Base-by-base conservation (phyloP, 495 filamentous ascomycete genomes). In the Penicillium salamii region DNA sequence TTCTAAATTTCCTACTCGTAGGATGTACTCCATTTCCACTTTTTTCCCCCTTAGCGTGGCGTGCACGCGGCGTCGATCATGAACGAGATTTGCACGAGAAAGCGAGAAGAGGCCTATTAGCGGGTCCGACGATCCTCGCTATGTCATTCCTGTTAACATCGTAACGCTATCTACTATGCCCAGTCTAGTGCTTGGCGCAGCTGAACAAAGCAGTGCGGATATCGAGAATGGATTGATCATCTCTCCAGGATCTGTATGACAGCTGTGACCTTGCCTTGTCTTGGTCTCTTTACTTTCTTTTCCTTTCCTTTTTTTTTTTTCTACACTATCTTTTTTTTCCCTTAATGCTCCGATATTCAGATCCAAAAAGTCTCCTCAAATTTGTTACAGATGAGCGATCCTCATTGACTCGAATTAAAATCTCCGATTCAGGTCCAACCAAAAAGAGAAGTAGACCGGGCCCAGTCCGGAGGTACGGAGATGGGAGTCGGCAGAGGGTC, bases 41-140 rank as follows among this genome's bases (percentile, higher is more conserved):
- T 26, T 38, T 12, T 7, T 7, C 36, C 26, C 23, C 49, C 29
- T 26, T 32, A 32, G 29, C 32, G 43, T 51, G 47, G 53, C 53
- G 42, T 48, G 15, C 46, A 43, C 42, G 32, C 57, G 49, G 45
- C 54, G 57, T 56, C 57, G 58, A 61, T 61, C 58, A 52, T 58
- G 32, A 50, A 38, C 47, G 53, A 49, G 53, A 53, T 56, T 53
- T 33, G 40, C 53, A 53, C 8, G 23, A 26, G 4, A 55, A 26
- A 50, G 9, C 17, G 21, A 23, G 14, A 14, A 32, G 29, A 32
- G 23, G 23, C 8, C 8, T 26, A n/a, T n/a, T 3, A 8, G 23
- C 42, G 60, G 59, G 49, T 24, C 51, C 52, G 58, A 53, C 58
- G 51, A 58, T 56, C 54, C 38, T 37, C 49, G 7, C 44, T 37